Conservation (phyloP, 331 rosid genomes). For the Pyracantha coccinea region DNA sequence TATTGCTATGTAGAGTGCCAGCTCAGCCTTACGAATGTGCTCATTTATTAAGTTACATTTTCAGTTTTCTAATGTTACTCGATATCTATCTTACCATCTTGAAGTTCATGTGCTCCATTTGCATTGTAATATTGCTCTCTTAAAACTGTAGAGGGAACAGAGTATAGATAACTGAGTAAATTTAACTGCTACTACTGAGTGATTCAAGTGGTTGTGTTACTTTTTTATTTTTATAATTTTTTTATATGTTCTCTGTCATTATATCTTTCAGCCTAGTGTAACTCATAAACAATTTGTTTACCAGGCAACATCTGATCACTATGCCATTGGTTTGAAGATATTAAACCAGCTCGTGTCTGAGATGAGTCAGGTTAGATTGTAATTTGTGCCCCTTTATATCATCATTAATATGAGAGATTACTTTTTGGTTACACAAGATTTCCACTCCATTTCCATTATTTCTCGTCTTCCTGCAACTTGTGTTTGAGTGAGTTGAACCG, state of each 20-base stretch:
- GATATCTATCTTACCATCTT: background rate
- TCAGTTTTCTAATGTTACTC: too few species aligned
- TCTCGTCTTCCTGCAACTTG: background rate
- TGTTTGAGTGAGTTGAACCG: background rate
- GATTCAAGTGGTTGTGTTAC: background rate
- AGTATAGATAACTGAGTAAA: background rate
- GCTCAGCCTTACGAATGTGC: too few species aligned
- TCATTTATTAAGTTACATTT: too few species aligned
- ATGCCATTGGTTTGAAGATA: conserved; percentile 92
- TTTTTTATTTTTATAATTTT: background rate
- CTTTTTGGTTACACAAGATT: conserved; percentile 3
- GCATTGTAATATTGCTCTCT: background rate
- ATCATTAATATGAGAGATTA: conserved; percentile 7
- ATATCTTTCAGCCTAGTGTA: background rate
- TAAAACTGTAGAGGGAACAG: background rate
- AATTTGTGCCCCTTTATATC: conserved; percentile 4
- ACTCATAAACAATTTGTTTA: conserved; percentile 19
- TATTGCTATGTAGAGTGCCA: too few species aligned
- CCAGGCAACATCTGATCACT: conserved; percentile 92
- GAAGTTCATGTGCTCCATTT: background rate
- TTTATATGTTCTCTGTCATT: background rate
- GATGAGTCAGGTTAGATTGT: conserved; percentile 86
- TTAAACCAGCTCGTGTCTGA: conserved; percentile 92
- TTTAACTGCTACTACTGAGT: background rate
- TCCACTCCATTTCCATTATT: background rate